Evolutionary conservation across 352 stramenopile species (phyloP).

Genomic region (Pythium monospermum): DNA sequence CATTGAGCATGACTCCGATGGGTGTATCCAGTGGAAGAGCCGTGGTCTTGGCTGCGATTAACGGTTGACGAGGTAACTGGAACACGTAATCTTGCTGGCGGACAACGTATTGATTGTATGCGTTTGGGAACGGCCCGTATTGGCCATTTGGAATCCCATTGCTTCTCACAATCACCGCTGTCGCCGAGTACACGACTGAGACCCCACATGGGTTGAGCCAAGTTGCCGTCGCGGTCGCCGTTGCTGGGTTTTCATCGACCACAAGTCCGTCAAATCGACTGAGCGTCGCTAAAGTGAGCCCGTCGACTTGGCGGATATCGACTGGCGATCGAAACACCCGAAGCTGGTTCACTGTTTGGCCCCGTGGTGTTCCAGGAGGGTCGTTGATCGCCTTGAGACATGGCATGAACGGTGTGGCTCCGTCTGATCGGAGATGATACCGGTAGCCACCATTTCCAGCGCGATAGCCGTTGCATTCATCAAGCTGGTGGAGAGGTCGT

Average conservation of each 20-base stretch:
- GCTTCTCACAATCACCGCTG: constrained; percentile 49
- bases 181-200: constrained; percentile 47
- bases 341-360: constrained; percentile 13
- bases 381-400: constrained; percentile 48
- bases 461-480: constrained; percentile 51
- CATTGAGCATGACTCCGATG: constrained; percentile 71
- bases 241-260: constrained; percentile 40
- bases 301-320: constrained; percentile 43
- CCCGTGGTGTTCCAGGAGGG: neutral
- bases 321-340: constrained; percentile 42
- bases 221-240: constrained; percentile 11
- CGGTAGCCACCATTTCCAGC: constrained; percentile 40
- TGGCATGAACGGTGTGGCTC: constrained; percentile 35
- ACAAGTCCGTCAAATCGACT: constrained; percentile 46
- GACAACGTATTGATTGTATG: constrained; percentile 45
- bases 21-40: constrained; percentile 34
- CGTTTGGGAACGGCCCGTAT: constrained; percentile 63
- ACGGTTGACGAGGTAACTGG: constrained; percentile 43
- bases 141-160: constrained; percentile 42
- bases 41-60: constrained; percentile 17
- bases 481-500: constrained; percentile 33
- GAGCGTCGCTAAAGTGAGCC: constrained; percentile 38
- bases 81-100: constrained; percentile 64
- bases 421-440: constrained; percentile 39
- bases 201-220: constrained; percentile 54